Evolutionary conservation across 495 filamentous ascomycete genomes (phyloP).

Genomic region (Talaromyces trachyspermus): DNA sequence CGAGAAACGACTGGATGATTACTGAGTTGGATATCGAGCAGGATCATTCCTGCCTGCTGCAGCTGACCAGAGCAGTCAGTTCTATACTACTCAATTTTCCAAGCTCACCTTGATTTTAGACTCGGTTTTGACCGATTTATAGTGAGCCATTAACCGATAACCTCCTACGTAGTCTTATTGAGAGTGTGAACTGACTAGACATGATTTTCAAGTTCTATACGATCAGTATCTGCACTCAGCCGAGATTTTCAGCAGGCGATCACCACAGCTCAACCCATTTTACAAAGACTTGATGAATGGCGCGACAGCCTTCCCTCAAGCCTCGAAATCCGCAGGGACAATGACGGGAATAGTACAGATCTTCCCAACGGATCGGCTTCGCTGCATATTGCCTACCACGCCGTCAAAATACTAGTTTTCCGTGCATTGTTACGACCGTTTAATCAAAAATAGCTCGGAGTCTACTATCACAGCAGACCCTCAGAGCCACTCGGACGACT

Average conservation of each 20-base stretch:
- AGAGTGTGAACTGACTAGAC: not conserved
- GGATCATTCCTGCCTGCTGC: too few species aligned
- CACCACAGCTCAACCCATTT: not conserved
- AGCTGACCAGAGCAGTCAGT: not conserved
- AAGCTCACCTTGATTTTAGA: not conserved
- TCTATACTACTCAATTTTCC: not conserved
- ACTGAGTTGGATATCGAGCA: not conserved
- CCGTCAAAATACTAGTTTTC: not conserved
- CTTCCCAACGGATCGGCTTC: not conserved
- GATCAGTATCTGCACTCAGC: not conserved
- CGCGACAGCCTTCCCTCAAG: not conserved
- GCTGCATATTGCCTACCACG: conserved; percentile 1
- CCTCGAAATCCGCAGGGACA: not conserved
- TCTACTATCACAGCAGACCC: not conserved
- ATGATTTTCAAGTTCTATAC: not conserved
- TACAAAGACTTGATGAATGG: conserved; percentile 2
- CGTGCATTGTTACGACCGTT: conserved; percentile 2
- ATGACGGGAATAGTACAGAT: not conserved
- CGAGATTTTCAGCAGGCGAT: not conserved
- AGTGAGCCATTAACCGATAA: too few species aligned
- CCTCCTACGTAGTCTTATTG: too few species aligned
- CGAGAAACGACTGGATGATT: not conserved
- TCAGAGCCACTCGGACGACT: not conserved
- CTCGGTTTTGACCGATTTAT: not conserved
- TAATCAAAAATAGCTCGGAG: not conserved